phyloP scores from a whole-genome alignment of 2,329 filamentous ascomycete genomes.

The Lachnellula hyalina region DNA sequence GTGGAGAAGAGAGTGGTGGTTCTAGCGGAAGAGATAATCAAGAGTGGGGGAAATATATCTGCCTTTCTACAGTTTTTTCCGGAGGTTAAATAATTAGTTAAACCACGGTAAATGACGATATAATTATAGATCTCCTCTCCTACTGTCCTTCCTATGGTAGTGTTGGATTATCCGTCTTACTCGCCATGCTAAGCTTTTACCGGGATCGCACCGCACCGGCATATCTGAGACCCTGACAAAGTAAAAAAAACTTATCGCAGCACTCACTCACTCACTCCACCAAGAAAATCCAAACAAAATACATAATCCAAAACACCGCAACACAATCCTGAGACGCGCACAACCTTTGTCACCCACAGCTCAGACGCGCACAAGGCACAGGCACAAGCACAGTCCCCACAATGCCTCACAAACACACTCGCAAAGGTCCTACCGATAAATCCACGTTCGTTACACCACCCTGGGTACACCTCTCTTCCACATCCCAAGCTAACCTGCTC shows the following conservation, averaged over 20 bases:
- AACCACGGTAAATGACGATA: too few species aligned
- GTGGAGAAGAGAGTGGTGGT: not conserved
- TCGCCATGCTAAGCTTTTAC: not conserved
- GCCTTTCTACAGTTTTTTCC: not conserved
- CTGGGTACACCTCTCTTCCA: too few species aligned
- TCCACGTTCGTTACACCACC: constrained; percentile 42
- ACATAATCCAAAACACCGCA: too few species aligned
- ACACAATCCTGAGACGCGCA: too few species aligned
- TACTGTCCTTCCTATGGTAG: too few species aligned
- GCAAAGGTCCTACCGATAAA: constrained; percentile 51
- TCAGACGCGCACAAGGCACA: not conserved
- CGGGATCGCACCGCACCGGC: too few species aligned
- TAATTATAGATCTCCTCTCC: too few species aligned
- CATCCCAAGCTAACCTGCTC: not conserved
- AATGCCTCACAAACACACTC: constrained; percentile 88
- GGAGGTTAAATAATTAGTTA: not conserved
- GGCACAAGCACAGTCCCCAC: constrained; percentile 13
- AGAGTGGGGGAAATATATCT: not conserved
- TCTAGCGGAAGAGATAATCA: not conserved
- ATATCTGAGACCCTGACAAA: too few species aligned
- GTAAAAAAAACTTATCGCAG: constrained; percentile 4
- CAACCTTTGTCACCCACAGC: not conserved
- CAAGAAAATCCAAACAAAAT: too few species aligned
- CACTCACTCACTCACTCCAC: not conserved
- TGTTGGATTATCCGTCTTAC: too few species aligned